Base-by-base conservation (phyloP, 1,139 yeast species). In the Arxiozyma bovina region DNA sequence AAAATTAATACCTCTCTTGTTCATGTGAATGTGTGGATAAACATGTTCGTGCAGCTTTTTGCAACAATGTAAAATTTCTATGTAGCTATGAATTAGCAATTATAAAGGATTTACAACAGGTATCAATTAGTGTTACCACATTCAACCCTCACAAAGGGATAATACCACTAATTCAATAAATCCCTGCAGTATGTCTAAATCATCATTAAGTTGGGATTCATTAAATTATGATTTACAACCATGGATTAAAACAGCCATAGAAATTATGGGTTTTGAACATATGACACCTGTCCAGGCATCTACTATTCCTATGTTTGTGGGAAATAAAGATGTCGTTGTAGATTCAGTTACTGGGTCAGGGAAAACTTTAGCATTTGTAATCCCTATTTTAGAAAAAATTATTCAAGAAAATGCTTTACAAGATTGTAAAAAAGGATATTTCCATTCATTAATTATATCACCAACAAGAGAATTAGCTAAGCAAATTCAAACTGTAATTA, bases 241-340 rank as follows among this genome's bases (percentile, higher is more conserved):
- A 11, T 77, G 81, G 81, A 65, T 77, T 20, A 56, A 61, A 43
- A 64, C 83, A 3, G 96, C 96, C 1, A 77, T 91, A 34, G 72
- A 73, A 21, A 80, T 91, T 1, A 71, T 86, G 60, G 97, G 96
- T 1, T 91, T 80, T 66, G 79, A 81, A 2, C 73, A 80, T 18
- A 90, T 93, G 97, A 93, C 99, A 0, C 97, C 99, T 0, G 99
- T 93, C 0, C 99, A 93, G 68, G 99, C 99, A 0, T 82, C 98
- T 0, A 86, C 96, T 0, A 87, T 93, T 51, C 99, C 99, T 0
- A 74, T 91, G 53, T 81, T 94, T 61, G 72, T 86, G 49, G 85
- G 85, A n/a, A 87, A 91, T 64, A 93, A 93, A 66, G 99, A 93
- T 71, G 98, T 93, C 11, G 96, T 94, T 11, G 97, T 90, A 1